Evolutionary conservation across 305 asterid species (phyloP), one percentile per base, ranked within the genome.

Genomic region (Solanum hybrid): DNA sequence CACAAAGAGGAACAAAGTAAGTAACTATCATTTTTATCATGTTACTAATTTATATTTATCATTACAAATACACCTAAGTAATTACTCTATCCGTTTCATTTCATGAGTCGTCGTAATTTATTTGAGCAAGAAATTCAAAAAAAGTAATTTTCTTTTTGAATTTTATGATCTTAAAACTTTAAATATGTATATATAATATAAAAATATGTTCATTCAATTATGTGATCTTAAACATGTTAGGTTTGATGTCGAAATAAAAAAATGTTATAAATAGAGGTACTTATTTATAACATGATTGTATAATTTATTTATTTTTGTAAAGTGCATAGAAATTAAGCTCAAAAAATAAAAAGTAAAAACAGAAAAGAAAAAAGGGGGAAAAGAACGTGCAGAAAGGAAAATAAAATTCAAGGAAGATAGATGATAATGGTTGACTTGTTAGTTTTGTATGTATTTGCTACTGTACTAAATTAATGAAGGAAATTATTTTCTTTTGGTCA

Each of bases 341-440:
- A 32, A 76, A 87, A 24, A 75, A 86, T 6, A 16, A 38, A 86
- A 56, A 24, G 12, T 2, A 66, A 77, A 51, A 51, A 42, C 56
- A 42, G 17, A 12, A 42, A 42, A 22, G 14, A 29, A 31, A 89
- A 12, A 6, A 26, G 4, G 32, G 17, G 14, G 20, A 24, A 88
- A 73, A 88, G 90, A 87, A 85, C 89, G 90, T 82, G 91, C 89
- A 72, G 34, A 72, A 86, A 79, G 71, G 88, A 79, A 72, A 78
- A 27, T 38, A 89, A 86, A 71, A 20, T 46, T 36, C 75, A 77
- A 76, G 56, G 66, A 90, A 78, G 88, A 72, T 38, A 56, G 51
- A 34, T 71, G 64, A 87, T 87, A 12, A 36, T 26, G 13, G 71
- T 89, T 89, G 92, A 91, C 92, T 81, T 81, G 26, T 82, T 90